Evolutionary conservation across 345 rosid genomes (phyloP), one percentile per base, ranked within the genome.

Genomic region (Psidium guajava): DNA sequence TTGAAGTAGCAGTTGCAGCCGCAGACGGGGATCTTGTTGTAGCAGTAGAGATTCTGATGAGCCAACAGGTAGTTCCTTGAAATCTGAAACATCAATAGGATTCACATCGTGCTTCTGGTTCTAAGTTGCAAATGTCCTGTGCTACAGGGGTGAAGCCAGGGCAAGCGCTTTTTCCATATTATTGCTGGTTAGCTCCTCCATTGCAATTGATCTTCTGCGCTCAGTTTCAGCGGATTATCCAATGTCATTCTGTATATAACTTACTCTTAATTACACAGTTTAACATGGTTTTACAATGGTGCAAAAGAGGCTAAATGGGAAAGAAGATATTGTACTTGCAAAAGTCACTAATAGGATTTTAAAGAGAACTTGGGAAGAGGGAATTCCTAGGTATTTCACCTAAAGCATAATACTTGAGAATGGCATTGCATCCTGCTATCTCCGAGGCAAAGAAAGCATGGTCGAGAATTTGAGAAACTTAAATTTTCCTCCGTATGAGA

Each of bases 1-100:
- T 96, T 64, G 99, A 97, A 89, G 99, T 97, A 54, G 99, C 98
- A 6, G 84, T 97, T 21, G 98, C 99, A 59, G 99, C 99, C 55
- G 98, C 98, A 2, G 98, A 97, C 16, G 95, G 97, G 40, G 98
- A 96, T 89, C 93, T 96, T 85, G 93, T 89, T 81, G 95, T 96
- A 40, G 99, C 98, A 4, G 96, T 96, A 58, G 99, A 97, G 91
- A 97, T 97, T 88, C 94, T 97, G 44, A 95, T 94, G 98, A 96
- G 94, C 92, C 99, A 97, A 87, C 95, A 93, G 96, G 99, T 93
- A 57, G 69, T 51, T 61, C 58, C 44, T 16, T 83, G 27, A 25
- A 42, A 53, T 20, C 24, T 58, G 21, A 14, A 16, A 14, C 25
- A 8, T 81, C 80, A 69, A 21, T 36, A 36, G 13, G 80, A 69